These are phyloP conservation scores for Plasmodium chabaudi DNA, from an alignment of 169 alveolate species.

Conservation along the genomic window DNA sequence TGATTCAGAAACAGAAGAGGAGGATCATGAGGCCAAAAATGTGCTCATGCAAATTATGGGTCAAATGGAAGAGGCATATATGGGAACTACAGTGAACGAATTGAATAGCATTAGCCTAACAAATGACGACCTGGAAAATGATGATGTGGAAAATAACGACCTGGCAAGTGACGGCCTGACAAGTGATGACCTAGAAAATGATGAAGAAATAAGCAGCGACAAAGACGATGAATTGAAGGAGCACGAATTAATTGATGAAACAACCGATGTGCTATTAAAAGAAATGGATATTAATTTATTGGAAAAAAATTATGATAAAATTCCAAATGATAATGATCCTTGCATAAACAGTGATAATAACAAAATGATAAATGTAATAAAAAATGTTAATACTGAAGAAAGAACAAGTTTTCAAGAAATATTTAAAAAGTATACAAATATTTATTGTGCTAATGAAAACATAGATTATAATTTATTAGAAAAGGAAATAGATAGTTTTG, in stretches of 20 bases:
- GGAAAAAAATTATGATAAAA: not conserved
- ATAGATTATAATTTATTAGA: slow-evolving; percentile 39
- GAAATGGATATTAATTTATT: not conserved
- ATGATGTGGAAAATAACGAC: not conserved
- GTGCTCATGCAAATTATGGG: not conserved
- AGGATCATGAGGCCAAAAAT: not conserved
- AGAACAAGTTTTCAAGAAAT: slow-evolving; percentile 21
- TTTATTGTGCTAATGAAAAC: slow-evolving; percentile 21
- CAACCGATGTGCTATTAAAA: not conserved
- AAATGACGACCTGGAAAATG: not conserved
- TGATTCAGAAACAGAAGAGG: slow-evolving; percentile 37
- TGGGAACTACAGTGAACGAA: not conserved
- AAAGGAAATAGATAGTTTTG: slow-evolving; percentile 7
- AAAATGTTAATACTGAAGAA: slow-evolving; percentile 31
- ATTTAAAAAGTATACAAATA: slow-evolving; percentile 14
- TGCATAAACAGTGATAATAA: not conserved
- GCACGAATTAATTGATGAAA: not conserved
- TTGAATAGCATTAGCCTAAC: not conserved
- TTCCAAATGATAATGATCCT: not conserved
- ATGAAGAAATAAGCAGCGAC: not conserved
- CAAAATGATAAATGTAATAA: slow-evolving; percentile 3
- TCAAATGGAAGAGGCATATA: not conserved
- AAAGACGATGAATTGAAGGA: not conserved
- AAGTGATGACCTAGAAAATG: not conserved
- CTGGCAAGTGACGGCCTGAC: not conserved